Conservation (phyloP, 768 basidiomycete species). For the Leucosporidium creatinivorum region DNA sequence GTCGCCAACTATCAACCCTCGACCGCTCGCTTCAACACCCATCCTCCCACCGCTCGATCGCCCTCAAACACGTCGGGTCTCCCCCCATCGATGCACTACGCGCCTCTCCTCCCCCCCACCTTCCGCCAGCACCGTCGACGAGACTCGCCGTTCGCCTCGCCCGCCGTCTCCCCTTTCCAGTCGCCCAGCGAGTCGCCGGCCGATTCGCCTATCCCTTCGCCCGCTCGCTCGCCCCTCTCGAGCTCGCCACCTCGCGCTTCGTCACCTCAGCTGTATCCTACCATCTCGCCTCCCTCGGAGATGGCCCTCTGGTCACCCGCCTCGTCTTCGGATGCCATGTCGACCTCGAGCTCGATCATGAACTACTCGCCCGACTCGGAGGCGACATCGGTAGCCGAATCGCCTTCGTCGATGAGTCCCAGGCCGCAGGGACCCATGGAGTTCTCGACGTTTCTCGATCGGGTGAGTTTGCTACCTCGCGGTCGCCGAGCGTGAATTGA, state of each 20-base stretch:
- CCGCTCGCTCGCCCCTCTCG: not conserved
- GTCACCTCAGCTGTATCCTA: conserved; percentile 2
- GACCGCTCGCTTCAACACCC: not conserved
- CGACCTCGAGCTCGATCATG: not conserved
- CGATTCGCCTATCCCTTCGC: not conserved
- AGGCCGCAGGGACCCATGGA: conserved; percentile 22
- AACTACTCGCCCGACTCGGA: conserved; percentile 7
- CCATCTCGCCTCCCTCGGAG: not conserved
- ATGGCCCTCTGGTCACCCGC: not conserved
- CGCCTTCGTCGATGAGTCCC: not conserved
- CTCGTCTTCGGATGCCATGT: not conserved
- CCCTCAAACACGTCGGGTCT: not conserved
- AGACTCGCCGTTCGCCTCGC: conserved; percentile 19
- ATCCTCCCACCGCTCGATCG: not conserved
- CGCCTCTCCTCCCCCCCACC: conserved; percentile 22
- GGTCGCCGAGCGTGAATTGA: not conserved
- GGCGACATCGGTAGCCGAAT: conserved; percentile 10
- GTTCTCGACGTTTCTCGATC: conserved; percentile 29
- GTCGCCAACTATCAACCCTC: not conserved
- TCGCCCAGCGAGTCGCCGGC: conserved; percentile 1
- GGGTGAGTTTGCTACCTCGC: conserved; percentile 6
- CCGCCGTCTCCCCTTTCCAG: not conserved
- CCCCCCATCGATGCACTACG: conserved; percentile 3
- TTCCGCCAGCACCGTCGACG: conserved; percentile 20
- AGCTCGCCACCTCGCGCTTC: not conserved